These are phyloP conservation scores for Aspergillus viridinutans DNA, from an alignment of 2,329 filamentous ascomycete species.

Conservation along the genomic window DNA sequence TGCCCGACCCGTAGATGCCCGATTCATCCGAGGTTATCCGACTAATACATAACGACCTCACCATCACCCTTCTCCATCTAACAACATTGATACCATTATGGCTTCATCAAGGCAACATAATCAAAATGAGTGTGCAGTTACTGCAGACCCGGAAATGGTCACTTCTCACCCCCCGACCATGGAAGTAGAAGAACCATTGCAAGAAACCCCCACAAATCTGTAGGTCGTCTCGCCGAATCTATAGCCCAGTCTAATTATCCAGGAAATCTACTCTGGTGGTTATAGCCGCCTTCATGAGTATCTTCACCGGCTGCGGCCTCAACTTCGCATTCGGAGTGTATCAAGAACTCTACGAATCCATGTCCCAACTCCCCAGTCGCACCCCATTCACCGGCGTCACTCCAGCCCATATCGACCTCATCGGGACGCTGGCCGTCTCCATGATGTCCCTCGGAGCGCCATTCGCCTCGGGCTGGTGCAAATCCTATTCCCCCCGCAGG, in stretches of 20 bases:
- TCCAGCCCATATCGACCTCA: constrained; percentile 36
- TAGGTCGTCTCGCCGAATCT: not conserved
- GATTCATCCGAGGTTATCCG: not conserved
- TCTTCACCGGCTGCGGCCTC: constrained; percentile 36
- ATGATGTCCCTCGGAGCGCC: constrained; percentile 38
- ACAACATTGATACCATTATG: not conserved
- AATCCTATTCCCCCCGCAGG: constrained; percentile 28
- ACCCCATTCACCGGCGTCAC: constrained; percentile 34
- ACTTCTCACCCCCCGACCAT: not conserved
- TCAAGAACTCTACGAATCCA: constrained; percentile 38
- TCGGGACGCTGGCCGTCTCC: constrained; percentile 35
- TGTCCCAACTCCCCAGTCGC: constrained; percentile 17
- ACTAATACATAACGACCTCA: not conserved
- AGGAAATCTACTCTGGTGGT: constrained; percentile 10
- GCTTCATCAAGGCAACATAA: not conserved
- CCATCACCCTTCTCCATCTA: not conserved
- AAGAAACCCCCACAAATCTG: not conserved
- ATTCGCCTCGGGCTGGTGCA: constrained; percentile 33
- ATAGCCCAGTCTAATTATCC: not conserved
- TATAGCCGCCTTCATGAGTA: constrained; percentile 24
- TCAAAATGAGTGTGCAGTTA: not conserved
- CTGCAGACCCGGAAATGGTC: not conserved
- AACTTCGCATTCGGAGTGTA: constrained; percentile 42
- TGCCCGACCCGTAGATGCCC: not conserved
- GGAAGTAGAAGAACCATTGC: not conserved